These are phyloP conservation scores for Lasiosphaeriaceae sp. DNA, from an alignment of 495 filamentous ascomycete species.

Conservation along the genomic window DNA sequence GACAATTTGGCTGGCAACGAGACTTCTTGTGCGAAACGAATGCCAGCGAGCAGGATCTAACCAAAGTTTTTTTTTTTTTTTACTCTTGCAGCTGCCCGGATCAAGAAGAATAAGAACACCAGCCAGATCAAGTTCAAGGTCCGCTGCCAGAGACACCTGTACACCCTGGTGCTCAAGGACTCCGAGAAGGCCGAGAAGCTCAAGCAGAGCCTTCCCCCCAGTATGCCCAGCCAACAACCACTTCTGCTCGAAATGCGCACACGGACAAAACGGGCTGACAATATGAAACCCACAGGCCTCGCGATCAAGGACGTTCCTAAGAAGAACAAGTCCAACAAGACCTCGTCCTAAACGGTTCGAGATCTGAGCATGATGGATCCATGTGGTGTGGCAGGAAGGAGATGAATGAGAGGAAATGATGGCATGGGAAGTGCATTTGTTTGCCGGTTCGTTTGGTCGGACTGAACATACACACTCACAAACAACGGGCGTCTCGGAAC, in stretches of 20 bases:
- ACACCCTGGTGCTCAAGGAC: conserved; percentile 97
- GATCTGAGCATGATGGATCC: not conserved
- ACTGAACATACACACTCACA: not conserved
- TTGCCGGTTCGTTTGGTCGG: conserved; percentile 4
- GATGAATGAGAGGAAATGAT: not conserved
- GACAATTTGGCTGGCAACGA: not conserved
- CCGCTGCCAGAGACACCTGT: conserved; percentile 88
- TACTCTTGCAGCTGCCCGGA: conserved; percentile 73
- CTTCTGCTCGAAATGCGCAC: not conserved
- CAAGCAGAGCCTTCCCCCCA: conserved; percentile 95
- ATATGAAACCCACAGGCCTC: conserved; percentile 29
- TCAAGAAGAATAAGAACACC: conserved; percentile 89
- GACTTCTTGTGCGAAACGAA: not conserved
- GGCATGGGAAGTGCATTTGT: conserved; percentile 11
- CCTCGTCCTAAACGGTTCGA: conserved; percentile 20
- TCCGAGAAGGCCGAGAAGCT: conserved; percentile 99
- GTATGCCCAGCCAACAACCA: conserved; percentile 50
- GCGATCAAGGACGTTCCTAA: conserved; percentile 47
- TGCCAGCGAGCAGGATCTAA: conserved; percentile 28
- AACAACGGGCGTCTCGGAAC: conserved; percentile 13
- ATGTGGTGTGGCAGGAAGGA: conserved; percentile 6
- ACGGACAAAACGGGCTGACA: conserved; percentile 11
- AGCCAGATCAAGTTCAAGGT: conserved; percentile 99
- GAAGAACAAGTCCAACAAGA: conserved; percentile 44
- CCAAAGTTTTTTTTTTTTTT: conserved; percentile 17